phyloP scores from a whole-genome alignment of 495 filamentous ascomycete species.

The Hypomontagnella submonticulosa region DNA sequence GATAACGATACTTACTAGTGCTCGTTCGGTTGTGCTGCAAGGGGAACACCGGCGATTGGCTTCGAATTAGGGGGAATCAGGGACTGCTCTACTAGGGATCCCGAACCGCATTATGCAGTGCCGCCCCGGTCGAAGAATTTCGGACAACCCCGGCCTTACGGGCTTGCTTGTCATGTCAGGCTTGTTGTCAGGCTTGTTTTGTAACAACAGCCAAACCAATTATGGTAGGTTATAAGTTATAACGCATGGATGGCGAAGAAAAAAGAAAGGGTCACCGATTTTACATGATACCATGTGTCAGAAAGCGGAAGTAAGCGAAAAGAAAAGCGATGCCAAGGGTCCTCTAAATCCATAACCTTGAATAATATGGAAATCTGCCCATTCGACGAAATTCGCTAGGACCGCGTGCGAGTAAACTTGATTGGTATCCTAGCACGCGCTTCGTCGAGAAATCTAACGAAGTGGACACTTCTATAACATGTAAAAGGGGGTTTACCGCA shows the following conservation, averaged over 20 bases:
- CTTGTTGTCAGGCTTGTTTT: slow-evolving; percentile 5
- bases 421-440: no score
- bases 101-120: slow-evolving; percentile 36
- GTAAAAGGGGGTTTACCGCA: no score
- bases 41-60: slow-evolving; percentile 35
- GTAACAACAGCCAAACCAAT: slow-evolving; percentile 28
- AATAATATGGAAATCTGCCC: slow-evolving; percentile 14
- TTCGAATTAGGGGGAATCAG: slow-evolving; percentile 8
- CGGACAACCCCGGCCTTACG: slow-evolving; percentile 19
- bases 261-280: slow-evolving; percentile 21
- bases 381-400: no score
- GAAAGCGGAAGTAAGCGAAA: slow-evolving; percentile 37
- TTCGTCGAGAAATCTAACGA: no score
- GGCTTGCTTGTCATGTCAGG: slow-evolving; percentile 4
- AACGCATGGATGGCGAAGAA: slow-evolving; percentile 4
- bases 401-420: no score
- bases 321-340: slow-evolving; percentile 24
- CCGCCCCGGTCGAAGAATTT: slow-evolving; percentile 19
- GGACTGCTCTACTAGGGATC: slow-evolving; percentile 36
- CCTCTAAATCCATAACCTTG: slow-evolving; percentile 17
- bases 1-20: slow-evolving; percentile 10
- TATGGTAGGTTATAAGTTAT: slow-evolving; percentile 25
- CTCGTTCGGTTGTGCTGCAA: slow-evolving; percentile 33
- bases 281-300: slow-evolving; percentile 21
- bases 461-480: no score